Conservation (phyloP, 805 yeast species). For the Ogataea degrootiae region DNA sequence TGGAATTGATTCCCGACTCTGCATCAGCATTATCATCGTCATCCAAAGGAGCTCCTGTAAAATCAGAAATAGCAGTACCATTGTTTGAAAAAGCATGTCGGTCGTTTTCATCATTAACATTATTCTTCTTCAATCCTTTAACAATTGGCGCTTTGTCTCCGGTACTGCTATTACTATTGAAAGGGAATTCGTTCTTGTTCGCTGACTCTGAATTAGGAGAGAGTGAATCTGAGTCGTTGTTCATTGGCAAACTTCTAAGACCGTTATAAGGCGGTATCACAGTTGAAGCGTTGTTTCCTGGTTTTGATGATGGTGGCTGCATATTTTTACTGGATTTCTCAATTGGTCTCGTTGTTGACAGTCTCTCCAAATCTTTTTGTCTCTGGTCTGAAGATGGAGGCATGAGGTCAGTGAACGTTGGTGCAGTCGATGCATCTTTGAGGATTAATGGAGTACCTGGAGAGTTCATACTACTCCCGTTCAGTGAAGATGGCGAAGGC, state of each 20-base stretch:
- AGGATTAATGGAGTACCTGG: conserved; percentile 22
- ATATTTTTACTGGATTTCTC: background rate
- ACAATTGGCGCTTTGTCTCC: too few relatives aligned
- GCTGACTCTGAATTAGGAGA: too few relatives aligned
- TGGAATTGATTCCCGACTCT: conserved; percentile 36
- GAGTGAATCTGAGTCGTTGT: too few relatives aligned
- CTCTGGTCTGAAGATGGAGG: conserved; percentile 2
- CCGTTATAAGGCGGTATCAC: too few relatives aligned
- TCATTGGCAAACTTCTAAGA: too few relatives aligned
- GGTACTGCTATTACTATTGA: too few relatives aligned
- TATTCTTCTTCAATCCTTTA: background rate
- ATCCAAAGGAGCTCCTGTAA: background rate
- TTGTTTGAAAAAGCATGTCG: background rate
- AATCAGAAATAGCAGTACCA: background rate
- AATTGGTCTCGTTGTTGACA: background rate
- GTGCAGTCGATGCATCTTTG: conserved; percentile 15
- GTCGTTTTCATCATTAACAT: background rate
- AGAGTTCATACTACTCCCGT: conserved; percentile 14
- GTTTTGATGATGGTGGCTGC: background rate
- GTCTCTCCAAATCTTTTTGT: background rate
- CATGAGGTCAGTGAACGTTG: conserved; percentile 18
- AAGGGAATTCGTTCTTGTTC: too few relatives aligned
- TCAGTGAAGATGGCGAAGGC: conserved; percentile 3
- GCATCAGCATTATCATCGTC: background rate
- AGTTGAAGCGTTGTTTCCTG: background rate